Base-by-base conservation (phyloP, 257 asterid genomes). In the Capsicum pubescens region DNA sequence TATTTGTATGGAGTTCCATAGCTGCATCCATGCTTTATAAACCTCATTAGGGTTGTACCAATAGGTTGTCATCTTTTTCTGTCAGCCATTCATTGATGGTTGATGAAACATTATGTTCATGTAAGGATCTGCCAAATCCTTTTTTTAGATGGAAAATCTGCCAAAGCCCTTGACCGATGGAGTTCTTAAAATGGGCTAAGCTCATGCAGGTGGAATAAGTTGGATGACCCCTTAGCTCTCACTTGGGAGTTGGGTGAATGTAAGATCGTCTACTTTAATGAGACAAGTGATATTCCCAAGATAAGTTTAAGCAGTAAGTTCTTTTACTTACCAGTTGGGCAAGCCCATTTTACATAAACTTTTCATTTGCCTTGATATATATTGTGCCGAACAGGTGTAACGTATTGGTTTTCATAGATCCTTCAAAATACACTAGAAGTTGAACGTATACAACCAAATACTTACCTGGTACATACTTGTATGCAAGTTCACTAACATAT, bases 311-410 rank as follows among this genome's bases (percentile, higher is more conserved):
- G 81, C 32, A 54, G 48, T 26, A 14, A 77, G 50, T 77, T 54
- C 64, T 52, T 7, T 26, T 0, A 8, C 48, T 77, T 77, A 32
- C 81, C 48, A 21, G 46, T 26, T 54, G 44, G 3, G 5, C 44
- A 77, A 54, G 6, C 63, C 82, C 64, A 77, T 76, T 26, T 77
- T 52, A 52, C 81, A 54, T 76, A 14, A 32, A 77, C 66, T 54
- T n/a, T 54, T 77, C 82, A 77, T 54, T 77, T 76, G 50, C 16
- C 9, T 54, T 77, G 64, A 54, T 26, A 26, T 77, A 32, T 54
- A 21, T 26, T 54, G 64, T 54, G 82, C 35, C 64, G 15, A 54
- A 32, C 50, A 54, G 66, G 64, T 8, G 46, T 32, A 32, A 32
- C 6, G 0, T 77, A 4, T 21, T 52, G 64, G 26, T 77, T 63